Conservation (phyloP, 495 filamentous ascomycete species). For the Sphaerosporella brunnea region DNA sequence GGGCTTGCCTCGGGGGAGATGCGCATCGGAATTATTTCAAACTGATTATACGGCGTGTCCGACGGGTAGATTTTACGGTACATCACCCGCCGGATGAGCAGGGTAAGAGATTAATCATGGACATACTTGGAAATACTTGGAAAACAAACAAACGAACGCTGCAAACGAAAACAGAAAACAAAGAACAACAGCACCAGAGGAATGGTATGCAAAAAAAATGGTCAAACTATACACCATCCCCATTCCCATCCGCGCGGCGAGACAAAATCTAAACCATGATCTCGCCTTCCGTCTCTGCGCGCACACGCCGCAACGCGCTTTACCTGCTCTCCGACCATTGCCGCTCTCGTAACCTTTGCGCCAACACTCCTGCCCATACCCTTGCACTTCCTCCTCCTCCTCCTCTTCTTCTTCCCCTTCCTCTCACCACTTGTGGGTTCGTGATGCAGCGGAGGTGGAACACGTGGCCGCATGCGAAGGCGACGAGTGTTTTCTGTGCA, state of each 20-base stretch:
- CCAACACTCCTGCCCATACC: constrained; percentile 47
- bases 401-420: constrained; percentile 30
- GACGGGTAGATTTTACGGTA: too few relatives aligned
- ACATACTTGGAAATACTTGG: too few relatives aligned
- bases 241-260: neutral
- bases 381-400: constrained; percentile 19
- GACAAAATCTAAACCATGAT: constrained; percentile 9
- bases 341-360: constrained; percentile 76
- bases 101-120: too few relatives aligned
- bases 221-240: neutral
- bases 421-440: constrained; percentile 27
- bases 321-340: constrained; percentile 54
- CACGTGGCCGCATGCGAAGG: constrained; percentile 79
- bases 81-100: too few relatives aligned
- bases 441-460: constrained; percentile 71
- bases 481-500: constrained; percentile 49
- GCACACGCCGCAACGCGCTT: constrained; percentile 41
- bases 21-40: too few relatives aligned
- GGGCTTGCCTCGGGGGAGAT: too few relatives aligned
- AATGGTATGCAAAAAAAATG: neutral
- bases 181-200: neutral
- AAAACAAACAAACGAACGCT: too few relatives aligned
- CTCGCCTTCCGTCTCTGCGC: constrained; percentile 21
- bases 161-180: too few relatives aligned
- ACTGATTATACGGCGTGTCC: too few relatives aligned